Evolutionary conservation across 208 protist genomes (phyloP), one percentile per base, ranked within the genome.

Genomic region (Trypanosoma cruzi): DNA sequence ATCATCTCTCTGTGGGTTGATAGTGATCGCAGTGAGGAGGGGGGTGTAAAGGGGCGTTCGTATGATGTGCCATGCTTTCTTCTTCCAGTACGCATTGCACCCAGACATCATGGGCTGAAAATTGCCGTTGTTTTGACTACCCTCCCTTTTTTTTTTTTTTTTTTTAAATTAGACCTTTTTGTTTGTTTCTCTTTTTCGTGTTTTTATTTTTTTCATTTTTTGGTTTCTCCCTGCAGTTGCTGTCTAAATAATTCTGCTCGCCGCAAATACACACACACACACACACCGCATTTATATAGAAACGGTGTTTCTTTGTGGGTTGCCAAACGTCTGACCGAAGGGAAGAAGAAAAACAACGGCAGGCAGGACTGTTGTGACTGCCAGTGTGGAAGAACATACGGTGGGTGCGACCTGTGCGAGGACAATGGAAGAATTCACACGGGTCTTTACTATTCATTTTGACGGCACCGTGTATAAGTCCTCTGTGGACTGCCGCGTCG

Each of bases 401-500:
- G 36, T 40, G 36, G 10, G 36, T 40, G 36, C 4, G 36, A 4
- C 36, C 31, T 59, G 24, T 59, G 24, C 54, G 54, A 20, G 48
- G 48, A 22, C 22, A 53, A 53, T 53, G 22, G 10, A 4, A 10
- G 36, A 13, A 40, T 22, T 34, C 22, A 70, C 46, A 4, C 71
- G 71, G 26, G 22, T 63, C 14, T 76, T 76, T 68, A 76, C 71
- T 28, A 68, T 76, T 53, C 29, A 76, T 26, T 62, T 70, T 60
- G 53, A 55, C 11, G 63, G 63, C 20, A 46, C 54, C 8, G 44
- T 66, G 29, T 58, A 61, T 29, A 6, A 56, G 10, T 18, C 48
- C 32, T 60, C 42, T 18, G 62, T 70, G 2, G 64, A 76, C 48
- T 78, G 73, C 44, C 65, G 61, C 50, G 26, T 16, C 10, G 32